Evolutionary conservation across 768 basidiomycete genomes (phyloP).

Genomic region (Tricholoma bakamatsutake): DNA sequence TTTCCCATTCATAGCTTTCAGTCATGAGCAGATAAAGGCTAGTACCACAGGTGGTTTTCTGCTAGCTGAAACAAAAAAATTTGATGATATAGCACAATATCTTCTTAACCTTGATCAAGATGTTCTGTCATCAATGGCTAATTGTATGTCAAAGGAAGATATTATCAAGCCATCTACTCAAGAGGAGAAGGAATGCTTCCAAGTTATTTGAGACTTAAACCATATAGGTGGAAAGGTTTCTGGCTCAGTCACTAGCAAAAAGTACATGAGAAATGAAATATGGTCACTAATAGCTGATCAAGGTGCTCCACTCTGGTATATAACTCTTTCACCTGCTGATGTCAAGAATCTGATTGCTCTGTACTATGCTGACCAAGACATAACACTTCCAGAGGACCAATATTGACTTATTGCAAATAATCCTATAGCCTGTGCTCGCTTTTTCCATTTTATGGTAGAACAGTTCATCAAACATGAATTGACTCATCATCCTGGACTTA

Average conservation of each 20-base stretch:
- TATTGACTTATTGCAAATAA: slow-evolving; percentile 2
- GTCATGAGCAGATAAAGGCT: slow-evolving; percentile 31
- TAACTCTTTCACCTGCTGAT: slow-evolving; percentile 28
- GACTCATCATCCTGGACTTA: slow-evolving; percentile 16
- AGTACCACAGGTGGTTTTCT: slow-evolving; percentile 22
- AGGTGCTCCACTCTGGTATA: slow-evolving; percentile 28
- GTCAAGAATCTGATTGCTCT: slow-evolving; percentile 25
- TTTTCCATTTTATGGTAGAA: slow-evolving; percentile 3
- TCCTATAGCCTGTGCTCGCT: background rate
- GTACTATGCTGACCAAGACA: slow-evolving; percentile 24
- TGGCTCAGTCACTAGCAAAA: slow-evolving; percentile 23
- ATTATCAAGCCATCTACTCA: slow-evolving; percentile 19
- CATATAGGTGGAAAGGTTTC: slow-evolving; percentile 24
- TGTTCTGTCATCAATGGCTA: slow-evolving; percentile 15
- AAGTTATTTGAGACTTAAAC: slow-evolving; percentile 28
- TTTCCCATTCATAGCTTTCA: slow-evolving; percentile 35
- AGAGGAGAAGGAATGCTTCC: slow-evolving; percentile 29
- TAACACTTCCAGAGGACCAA: background rate
- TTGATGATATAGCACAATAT: slow-evolving; percentile 18
- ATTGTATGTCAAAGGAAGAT: slow-evolving; percentile 19
- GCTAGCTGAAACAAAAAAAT: slow-evolving; percentile 19
- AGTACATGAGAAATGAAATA: slow-evolving; percentile 24
- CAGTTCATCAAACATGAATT: slow-evolving; percentile 7
- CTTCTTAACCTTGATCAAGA: slow-evolving; percentile 17
- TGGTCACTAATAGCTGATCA: slow-evolving; percentile 21